Evolutionary conservation across 1,284 basidiomycete species (phyloP), one percentile per base, ranked within the genome.

Genomic region (Cryptococcus sp.): DNA sequence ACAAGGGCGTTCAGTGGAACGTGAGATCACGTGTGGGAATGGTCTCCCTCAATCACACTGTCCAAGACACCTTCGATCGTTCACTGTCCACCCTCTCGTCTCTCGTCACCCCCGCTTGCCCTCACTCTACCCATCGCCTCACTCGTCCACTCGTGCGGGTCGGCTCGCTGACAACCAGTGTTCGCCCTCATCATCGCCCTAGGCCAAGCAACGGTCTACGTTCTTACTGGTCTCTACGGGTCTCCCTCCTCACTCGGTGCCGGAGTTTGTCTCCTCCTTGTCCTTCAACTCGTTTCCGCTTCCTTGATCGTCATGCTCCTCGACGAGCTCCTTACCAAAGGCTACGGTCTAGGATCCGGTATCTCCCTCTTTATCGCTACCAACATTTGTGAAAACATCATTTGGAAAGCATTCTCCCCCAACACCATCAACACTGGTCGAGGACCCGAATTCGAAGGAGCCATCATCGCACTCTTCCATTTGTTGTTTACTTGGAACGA

Each of bases 281-380:
- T 98, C 74, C 86, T 98, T 66, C 94, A 98, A 76, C 86, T 98
- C 62, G 82, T 97, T 64, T 86, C 88, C 49, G 91, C 94, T 16
- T 85, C 91, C 40, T 85, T 98, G 62, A 96, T 98, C 76, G 94
- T 98, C 75, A 93, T 97, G 66, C 85, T 98, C 58, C 88, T 98
- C 64, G 94, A 98, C 72, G 94, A 98, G 77, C 88, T 98, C 54
- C 87, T 98, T 56, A 93, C 97, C 71, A 98, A 98, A 76, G 94
- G 94, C 50, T 98, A 98, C 76, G 94, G 94, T 74, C 88, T 98
- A 55, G 94, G 94, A 52, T 96, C 91, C 2, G 94, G 94, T 68
- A 97, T 98, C 76, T 96, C 93, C 53, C 86, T 98, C 58, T 98
- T 98, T 82, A 97, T 98, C 65, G 94, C 94, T 4, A 98, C 94